Evolutionary conservation across 139 green algal genomes (phyloP), one percentile per base, ranked within the genome.

Genomic region (Chlamydomonas asymmetrica): DNA sequence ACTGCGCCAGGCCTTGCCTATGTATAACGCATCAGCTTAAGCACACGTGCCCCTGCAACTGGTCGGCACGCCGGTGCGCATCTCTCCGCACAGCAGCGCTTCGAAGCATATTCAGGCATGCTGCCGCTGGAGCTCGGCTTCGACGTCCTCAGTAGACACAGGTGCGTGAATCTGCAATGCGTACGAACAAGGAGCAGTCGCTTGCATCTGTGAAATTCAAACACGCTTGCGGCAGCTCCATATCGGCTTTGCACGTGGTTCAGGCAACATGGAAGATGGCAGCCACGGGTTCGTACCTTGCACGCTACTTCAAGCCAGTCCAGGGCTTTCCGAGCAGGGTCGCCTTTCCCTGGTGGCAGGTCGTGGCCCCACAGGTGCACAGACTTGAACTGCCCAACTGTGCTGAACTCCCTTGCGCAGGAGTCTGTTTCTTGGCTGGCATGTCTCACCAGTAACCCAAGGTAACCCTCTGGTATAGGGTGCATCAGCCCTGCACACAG

Each of bases 281-380:
- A 38, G 4, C 52, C 43, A 43, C 65, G 5, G 45, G 65, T 61
- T 64, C 54, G 54, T 29, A 63, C 56, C 56, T 40, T 13, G 13
- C 22, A 6, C 4, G 67, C 61, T 3, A 65, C 9, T 20, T 35
- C 25, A 29, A 50, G 64, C 67, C 67, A 74, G 10, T 74, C 67
- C 67, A 74, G 49, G 7, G 37, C 37, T 27, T 52, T 50, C 20
- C 37, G 62, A 34, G 52, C 1, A 1, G 52, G 52, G 38, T 74
- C 67, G 52, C n/a, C 52, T 9, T 34, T 37, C 1, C 4, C 67
- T 3, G 67, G 67, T 27, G 67, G 27, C 3, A 40, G 37, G 35
- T 74, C 67, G 52, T 74, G 67, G 2, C 10, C 52, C 67, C 67
- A 74, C n/a, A 34, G 9, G 1, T 18, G 25, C 37, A 65, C 64